These are phyloP conservation scores for Linderniella brevidens DNA, from an alignment of 257 asterid genomes.

Conservation along the genomic window DNA sequence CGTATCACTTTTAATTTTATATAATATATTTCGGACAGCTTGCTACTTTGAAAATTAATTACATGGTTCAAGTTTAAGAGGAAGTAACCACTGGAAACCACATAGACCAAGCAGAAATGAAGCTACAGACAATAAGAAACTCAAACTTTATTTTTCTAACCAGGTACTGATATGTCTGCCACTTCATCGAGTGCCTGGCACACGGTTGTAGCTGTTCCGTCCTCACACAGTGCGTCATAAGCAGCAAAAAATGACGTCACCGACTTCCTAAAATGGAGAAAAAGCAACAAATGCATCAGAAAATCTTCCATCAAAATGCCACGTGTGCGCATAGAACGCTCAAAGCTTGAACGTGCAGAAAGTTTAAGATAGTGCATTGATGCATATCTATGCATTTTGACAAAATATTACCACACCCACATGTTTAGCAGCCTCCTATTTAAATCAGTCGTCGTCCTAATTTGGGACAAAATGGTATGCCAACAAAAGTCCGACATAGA, in stretches of 20 bases:
- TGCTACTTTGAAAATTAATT: too few relatives aligned
- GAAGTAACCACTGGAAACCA: neutral
- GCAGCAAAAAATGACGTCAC: conserved; percentile 88
- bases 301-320: neutral
- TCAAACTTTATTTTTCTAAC: conserved; percentile 21
- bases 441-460: too few relatives aligned
- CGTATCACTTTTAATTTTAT: too few relatives aligned
- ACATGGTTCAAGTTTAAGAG: neutral
- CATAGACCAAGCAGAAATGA: neutral
- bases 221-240: conserved; percentile 89
- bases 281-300: conserved; percentile 6
- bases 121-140: conserved; percentile 5
- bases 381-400: too few relatives aligned
- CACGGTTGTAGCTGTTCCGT: conserved; percentile 88
- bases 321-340: neutral
- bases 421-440: too few relatives aligned
- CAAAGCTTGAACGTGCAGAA: too few relatives aligned
- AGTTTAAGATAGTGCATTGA: too few relatives aligned
- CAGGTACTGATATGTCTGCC: conserved; percentile 84
- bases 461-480: too few relatives aligned
- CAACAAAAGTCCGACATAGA: too few relatives aligned
- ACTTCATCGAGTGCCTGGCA: conserved; percentile 83
- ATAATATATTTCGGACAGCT: too few relatives aligned
- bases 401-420: too few relatives aligned
- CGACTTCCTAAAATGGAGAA: conserved; percentile 51